A percentile compares a stretch with the other conserved stretches of the same genome.
phyloP scores from a whole-genome alignment of 2,329 filamentous ascomycete genomes.

The Pleoardoris graminearum region DNA sequence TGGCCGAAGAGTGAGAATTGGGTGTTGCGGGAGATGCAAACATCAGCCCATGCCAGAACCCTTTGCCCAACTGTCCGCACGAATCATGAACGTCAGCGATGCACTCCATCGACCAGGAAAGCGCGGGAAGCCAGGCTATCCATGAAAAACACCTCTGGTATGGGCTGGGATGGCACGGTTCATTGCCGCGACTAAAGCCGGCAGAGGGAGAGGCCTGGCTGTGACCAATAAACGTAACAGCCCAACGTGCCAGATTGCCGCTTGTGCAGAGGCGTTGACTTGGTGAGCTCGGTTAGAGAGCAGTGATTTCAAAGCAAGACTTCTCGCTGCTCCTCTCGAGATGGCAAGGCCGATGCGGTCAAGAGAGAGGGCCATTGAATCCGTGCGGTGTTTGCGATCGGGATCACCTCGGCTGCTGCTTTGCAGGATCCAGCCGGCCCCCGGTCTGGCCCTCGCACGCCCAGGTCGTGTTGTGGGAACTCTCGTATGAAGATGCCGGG shows the following conservation, averaged over 20 bases:
- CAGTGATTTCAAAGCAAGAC: slow-evolving; percentile 39
- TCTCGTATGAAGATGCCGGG: slow-evolving; percentile 20
- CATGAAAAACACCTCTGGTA: slow-evolving; percentile 29
- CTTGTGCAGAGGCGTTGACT: slow-evolving; percentile 46
- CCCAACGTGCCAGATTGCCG: slow-evolving; percentile 35
- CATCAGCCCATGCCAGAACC: slow-evolving; percentile 43
- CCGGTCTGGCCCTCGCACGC: slow-evolving; percentile 17
- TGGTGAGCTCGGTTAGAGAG: slow-evolving; percentile 37
- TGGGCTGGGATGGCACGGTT: slow-evolving; percentile 37
- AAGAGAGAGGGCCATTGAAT: slow-evolving; percentile 17
- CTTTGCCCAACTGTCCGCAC: slow-evolving; percentile 34
- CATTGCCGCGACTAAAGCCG: slow-evolving; percentile 36
- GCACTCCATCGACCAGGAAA: slow-evolving; percentile 30
- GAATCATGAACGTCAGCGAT: slow-evolving; percentile 30
- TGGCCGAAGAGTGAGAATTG: slow-evolving; percentile 20
- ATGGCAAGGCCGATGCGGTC: slow-evolving; percentile 29
- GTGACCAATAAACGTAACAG: slow-evolving; percentile 31
- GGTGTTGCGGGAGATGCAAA: slow-evolving; percentile 29
- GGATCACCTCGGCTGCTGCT: slow-evolving; percentile 10
- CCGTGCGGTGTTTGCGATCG: slow-evolving; percentile 19
- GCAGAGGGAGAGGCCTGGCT: slow-evolving; percentile 26
- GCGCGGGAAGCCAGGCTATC: slow-evolving; percentile 36
- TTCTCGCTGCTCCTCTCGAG: no score
- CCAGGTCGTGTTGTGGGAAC: slow-evolving; percentile 20
- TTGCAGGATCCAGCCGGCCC: slow-evolving; percentile 18